These are phyloP conservation scores for Eragrostis tef DNA, from an alignment of 202 grass and related monocot genomes.

Conservation along the genomic window DNA sequence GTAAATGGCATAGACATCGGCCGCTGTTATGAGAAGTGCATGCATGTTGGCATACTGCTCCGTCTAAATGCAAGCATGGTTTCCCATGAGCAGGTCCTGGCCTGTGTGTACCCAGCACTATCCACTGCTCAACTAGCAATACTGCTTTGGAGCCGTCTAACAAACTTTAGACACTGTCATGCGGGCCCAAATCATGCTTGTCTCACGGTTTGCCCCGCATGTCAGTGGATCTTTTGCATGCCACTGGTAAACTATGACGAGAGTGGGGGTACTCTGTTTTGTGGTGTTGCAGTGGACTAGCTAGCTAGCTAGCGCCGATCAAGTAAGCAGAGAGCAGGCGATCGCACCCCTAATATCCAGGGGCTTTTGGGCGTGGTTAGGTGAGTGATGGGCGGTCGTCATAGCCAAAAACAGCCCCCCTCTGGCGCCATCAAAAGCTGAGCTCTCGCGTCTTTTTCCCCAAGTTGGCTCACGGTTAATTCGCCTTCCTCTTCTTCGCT, in stretches of 20 bases:
- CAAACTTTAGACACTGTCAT: neutral
- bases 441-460: conserved; percentile 48
- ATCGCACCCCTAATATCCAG: conserved; percentile 33
- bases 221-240: neutral
- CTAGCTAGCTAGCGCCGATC: too few relatives aligned
- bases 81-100: neutral
- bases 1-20: neutral
- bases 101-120: neutral
- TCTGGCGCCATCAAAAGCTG: conserved; percentile 53
- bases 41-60: neutral
- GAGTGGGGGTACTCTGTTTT: neutral
- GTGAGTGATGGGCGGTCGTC: conserved; percentile 15
- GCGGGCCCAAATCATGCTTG: neutral
- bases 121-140: neutral
- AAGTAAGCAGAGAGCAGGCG: neutral
- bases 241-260: neutral
- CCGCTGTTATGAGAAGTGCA: neutral
- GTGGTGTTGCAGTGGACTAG: neutral
- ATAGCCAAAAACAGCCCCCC: conserved; percentile 25
- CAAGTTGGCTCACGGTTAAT: conserved; percentile 14
- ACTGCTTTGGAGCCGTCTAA: neutral
- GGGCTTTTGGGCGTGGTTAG: conserved; percentile 35
- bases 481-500: neutral
- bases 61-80: neutral
- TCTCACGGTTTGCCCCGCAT: neutral